Evolutionary conservation across 179 eudicot genomes (phyloP).

Genomic region (Beta corolliflora): DNA sequence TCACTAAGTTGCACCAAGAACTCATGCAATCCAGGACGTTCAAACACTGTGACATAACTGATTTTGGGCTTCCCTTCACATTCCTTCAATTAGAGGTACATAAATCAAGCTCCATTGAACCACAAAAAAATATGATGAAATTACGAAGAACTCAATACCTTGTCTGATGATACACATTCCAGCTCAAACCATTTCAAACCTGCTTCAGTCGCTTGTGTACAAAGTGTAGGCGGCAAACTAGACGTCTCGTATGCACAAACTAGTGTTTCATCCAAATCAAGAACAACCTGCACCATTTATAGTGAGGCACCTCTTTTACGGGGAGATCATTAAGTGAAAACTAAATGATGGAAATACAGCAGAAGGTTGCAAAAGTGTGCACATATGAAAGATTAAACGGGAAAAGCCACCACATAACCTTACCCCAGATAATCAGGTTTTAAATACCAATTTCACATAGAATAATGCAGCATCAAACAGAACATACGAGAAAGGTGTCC

Average conservation of each 20-base stretch:
- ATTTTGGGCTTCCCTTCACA: constrained; percentile 84
- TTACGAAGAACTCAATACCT: constrained; percentile 45
- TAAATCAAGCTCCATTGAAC: constrained; percentile 21
- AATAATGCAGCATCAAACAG: background rate
- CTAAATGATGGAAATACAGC: background rate
- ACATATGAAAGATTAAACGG: background rate
- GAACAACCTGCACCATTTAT: constrained; percentile 72
- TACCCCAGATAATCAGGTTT: background rate
- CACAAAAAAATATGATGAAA: constrained; percentile 5
- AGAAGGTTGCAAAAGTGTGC: background rate
- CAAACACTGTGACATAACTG: constrained; percentile 95
- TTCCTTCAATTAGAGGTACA: constrained; percentile 51
- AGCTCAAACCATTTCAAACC: constrained; percentile 92
- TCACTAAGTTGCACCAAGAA: constrained; percentile 75
- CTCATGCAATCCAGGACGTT: constrained; percentile 88
- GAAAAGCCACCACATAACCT: background rate
- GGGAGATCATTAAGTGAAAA: background rate
- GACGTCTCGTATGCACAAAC: constrained; percentile 95
- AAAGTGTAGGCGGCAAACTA: constrained; percentile 71
- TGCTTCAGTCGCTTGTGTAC: constrained; percentile 84
- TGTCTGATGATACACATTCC: constrained; percentile 91
- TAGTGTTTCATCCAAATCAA: constrained; percentile 94
- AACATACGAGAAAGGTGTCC: background rate
- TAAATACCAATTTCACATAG: background rate
- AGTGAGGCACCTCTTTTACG: background rate